These are phyloP conservation scores for Pisolithus sp. DNA, from an alignment of 768 basidiomycete species.

Conservation along the genomic window DNA sequence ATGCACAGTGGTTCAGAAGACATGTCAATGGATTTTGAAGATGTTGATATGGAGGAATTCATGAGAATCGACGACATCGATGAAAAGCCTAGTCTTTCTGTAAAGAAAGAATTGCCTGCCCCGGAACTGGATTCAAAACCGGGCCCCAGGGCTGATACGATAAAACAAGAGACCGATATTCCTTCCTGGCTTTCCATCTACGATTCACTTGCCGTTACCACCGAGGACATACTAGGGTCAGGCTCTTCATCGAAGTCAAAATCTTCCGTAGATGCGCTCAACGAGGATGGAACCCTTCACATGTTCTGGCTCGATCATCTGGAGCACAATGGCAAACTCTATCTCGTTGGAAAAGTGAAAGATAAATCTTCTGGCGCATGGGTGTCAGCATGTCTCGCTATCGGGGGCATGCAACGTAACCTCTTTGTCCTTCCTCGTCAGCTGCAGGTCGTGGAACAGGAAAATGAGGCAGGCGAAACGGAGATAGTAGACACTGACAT, in stretches of 20 bases:
- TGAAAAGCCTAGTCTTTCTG: conserved; percentile 32
- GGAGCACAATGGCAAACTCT: conserved; percentile 76
- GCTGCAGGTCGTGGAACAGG: conserved; percentile 40
- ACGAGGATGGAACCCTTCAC: conserved; percentile 75
- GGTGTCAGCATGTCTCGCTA: conserved; percentile 81
- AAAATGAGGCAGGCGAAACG: conserved; percentile 22
- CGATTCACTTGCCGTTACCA: conserved; percentile 58
- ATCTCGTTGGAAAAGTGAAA: conserved; percentile 87
- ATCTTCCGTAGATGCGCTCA: conserved; percentile 53
- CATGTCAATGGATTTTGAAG: conserved; percentile 36
- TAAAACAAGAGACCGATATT: conserved; percentile 40
- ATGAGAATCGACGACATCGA: conserved; percentile 48
- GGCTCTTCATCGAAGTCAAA: conserved; percentile 30
- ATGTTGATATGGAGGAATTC: conserved; percentile 51
- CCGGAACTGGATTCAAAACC: conserved; percentile 14
- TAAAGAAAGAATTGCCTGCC: conserved; percentile 14
- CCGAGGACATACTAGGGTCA: conserved; percentile 54
- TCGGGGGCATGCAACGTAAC: conserved; percentile 84
- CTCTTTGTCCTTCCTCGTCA: conserved; percentile 82
- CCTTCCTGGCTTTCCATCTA: conserved; percentile 73
- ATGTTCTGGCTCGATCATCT: conserved; percentile 98
- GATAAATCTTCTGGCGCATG: conserved; percentile 62
- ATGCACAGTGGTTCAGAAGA: conserved; percentile 47
- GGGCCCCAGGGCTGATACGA: conserved; percentile 4
- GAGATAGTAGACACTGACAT: conserved; percentile 64